A percentile compares a stretch with the other conserved stretches of the same genome.
These are phyloP conservation scores for Hymenoscyphus linearis DNA, from an alignment of 2,329 filamentous ascomycete species.

Conservation along the genomic window DNA sequence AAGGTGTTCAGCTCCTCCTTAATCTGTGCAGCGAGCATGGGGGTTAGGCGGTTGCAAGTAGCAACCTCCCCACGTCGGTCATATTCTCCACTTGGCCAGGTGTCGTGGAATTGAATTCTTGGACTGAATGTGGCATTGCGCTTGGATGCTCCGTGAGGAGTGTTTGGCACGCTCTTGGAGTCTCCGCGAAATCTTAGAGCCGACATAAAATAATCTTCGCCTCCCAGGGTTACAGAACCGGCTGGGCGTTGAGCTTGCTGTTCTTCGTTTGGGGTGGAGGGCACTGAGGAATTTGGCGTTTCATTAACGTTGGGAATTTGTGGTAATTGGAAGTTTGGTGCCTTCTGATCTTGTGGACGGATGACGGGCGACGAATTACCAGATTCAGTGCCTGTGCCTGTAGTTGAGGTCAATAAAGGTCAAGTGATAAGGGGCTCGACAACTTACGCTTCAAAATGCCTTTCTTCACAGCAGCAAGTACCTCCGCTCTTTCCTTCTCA, in stretches of 20 bases:
- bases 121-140: constrained; percentile 77
- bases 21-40: constrained; percentile 96
- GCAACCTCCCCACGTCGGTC: constrained; percentile 93
- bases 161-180: constrained; percentile 74
- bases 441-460: constrained; percentile 86
- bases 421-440: background rate
- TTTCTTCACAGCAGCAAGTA: constrained; percentile 87
- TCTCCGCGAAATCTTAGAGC: constrained; percentile 68
- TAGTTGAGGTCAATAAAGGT: constrained; percentile 30
- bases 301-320: constrained; percentile 62
- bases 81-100: constrained; percentile 92
- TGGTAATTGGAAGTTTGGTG: constrained; percentile 51
- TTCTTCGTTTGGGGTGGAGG: constrained; percentile 82
- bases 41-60: constrained; percentile 95
- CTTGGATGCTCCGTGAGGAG: constrained; percentile 60
- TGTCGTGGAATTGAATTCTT: constrained; percentile 90
- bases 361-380: constrained; percentile 65
- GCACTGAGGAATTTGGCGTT: constrained; percentile 78
- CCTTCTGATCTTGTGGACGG: constrained; percentile 51
- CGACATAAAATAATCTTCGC: constrained; percentile 85
- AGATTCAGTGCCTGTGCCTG: constrained; percentile 41
- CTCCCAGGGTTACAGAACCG: constrained; percentile 64
- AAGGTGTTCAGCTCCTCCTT: constrained; percentile 99
- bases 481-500: constrained; percentile 84
- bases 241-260: constrained; percentile 59